These are phyloP conservation scores for Climacium dendroides DNA, from an alignment of 225 moss, liverwort and hornwort species.

Conservation along the genomic window DNA sequence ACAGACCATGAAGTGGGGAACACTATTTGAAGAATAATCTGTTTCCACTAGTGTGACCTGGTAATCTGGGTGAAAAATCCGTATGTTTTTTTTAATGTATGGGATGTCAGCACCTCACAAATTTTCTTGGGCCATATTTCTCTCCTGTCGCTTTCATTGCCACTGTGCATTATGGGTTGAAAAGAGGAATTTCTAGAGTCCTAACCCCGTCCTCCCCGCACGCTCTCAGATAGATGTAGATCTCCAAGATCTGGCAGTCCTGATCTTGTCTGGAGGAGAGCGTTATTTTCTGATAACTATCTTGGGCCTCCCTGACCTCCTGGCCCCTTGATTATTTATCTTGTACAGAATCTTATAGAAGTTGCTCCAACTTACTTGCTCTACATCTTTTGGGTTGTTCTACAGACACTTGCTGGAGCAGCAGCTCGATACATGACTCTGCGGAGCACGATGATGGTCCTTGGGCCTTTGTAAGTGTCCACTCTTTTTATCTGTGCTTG, in stretches of 20 bases:
- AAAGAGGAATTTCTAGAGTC: not conserved
- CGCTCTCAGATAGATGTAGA: not conserved
- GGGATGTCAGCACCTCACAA: not conserved
- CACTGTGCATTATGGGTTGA: not conserved
- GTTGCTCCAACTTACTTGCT: not conserved
- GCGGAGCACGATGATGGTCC: slow-evolving; percentile 73
- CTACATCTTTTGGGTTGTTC: not conserved
- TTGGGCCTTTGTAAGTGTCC: slow-evolving; percentile 68
- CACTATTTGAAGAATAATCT: not conserved
- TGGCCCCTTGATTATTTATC: not conserved
- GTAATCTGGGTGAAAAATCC: not conserved
- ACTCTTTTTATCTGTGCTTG: not conserved
- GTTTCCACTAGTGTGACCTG: not conserved
- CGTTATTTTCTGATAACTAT: not conserved
- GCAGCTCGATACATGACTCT: slow-evolving; percentile 73
- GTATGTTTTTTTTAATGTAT: not conserved
- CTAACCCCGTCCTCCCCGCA: not conserved
- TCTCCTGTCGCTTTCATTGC: not conserved
- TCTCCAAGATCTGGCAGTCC: not conserved
- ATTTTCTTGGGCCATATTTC: not conserved
- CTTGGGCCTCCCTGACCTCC: not conserved
- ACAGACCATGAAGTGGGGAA: not conserved
- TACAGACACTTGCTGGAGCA: slow-evolving; percentile 81
- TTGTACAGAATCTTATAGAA: not conserved
- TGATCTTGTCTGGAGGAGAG: not conserved